Base-by-base conservation (phyloP, 345 rosid genomes). In the Pelargonium nanum region DNA sequence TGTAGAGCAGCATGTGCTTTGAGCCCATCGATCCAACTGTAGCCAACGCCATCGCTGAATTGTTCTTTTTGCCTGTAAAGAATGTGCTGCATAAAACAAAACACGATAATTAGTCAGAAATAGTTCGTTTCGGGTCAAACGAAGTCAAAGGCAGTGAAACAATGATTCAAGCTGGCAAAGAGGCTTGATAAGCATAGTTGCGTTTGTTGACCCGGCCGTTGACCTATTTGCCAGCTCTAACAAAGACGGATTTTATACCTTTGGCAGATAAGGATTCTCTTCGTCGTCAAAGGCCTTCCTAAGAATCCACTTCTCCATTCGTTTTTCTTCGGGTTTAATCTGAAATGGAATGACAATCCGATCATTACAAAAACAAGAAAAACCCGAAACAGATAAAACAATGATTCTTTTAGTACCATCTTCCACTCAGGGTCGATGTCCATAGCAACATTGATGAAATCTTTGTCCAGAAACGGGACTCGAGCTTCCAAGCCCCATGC, bases 21-120 rank as follows among this genome's bases (percentile, higher is more conserved):
- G 56, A 92, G 91, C 23, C 98, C 97, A 78, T 89, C 98, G 19
- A 92, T 92, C 98, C 98, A 92, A 61, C 97, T 87, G 54, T 89
- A 92, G 50, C 97, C 95, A 26, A 92, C 98, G 25, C 98, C 97
- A 58, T 92, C 98, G 69, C 98, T 92, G 53, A 92, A 92, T 65
- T 92, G 96, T 63, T 92, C 98, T 57, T 92, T 92, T 76, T 92
- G 98, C 68, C 98, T 87, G 77, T 92, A 89, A 34, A 92, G 80
- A 63, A 92, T 85, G 73, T 85, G 93, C 89, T 85, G 85, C 78
- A 70, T 26, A 52, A 20, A 17, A 22, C 65, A 59, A 30, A 57
- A 65, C 62, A 67, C 58, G 40, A 34, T 21, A 65, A 26, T n/a
- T n/a, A n/a, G n/a, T n/a, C n/a, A 20, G 7, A 32, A 28, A 56